phyloP scores from a whole-genome alignment of 2,329 filamentous ascomycete genomes.

The Trichoderma semiorbis region DNA sequence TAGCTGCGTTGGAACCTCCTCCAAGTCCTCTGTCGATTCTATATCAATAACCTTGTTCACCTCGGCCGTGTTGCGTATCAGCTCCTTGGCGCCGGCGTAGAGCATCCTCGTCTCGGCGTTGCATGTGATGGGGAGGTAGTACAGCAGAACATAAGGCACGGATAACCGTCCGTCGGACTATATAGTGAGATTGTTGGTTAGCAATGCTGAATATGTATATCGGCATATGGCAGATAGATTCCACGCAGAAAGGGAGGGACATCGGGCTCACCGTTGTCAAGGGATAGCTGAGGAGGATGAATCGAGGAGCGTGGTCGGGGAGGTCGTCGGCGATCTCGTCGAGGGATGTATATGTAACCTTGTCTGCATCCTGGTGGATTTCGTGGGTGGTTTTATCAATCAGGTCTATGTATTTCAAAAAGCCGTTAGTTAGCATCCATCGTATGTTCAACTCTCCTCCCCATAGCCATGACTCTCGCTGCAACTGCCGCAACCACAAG shows the following conservation, averaged over 20 bases:
- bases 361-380: constrained; percentile 77
- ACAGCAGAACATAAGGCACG: constrained; percentile 90
- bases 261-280: constrained; percentile 66
- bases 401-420: constrained; percentile 55
- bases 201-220: neutral
- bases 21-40: constrained; percentile 73
- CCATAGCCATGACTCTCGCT: neutral
- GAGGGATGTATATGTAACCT: constrained; percentile 74
- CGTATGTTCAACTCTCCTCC: neutral
- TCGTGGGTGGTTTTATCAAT: constrained; percentile 90
- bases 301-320: constrained; percentile 87
- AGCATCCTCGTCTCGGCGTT: constrained; percentile 86
- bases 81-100: constrained; percentile 92
- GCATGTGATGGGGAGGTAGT: constrained; percentile 90
- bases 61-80: constrained; percentile 91
- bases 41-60: constrained; percentile 87
- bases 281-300: constrained; percentile 86
- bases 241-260: neutral
- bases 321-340: constrained; percentile 82
- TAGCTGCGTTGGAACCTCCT: constrained; percentile 70
- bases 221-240: neutral
- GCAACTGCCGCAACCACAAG: neutral
- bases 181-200: neutral
- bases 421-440: neutral
- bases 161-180: constrained; percentile 78